These are phyloP conservation scores for Thecamonas trahens DNA, from an alignment of 78 protist genomes.

Conservation along the genomic window DNA sequence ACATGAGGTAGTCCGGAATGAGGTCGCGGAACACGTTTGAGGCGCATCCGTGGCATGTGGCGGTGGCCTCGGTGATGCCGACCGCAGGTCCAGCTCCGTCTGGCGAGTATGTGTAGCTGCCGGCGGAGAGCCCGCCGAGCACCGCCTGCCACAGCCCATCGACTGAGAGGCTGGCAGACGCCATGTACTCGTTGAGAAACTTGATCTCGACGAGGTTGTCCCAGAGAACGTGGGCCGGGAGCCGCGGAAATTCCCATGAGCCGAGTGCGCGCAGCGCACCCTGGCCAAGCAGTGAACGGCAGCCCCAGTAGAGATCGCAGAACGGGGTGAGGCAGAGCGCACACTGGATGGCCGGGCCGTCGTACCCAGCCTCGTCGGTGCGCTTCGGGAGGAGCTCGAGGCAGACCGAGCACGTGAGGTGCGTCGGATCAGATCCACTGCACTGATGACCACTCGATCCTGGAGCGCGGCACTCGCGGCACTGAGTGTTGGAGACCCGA, in stretches of 20 bases:
- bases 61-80: background rate
- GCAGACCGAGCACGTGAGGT: slow-evolving; percentile 7
- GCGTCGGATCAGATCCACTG: slow-evolving; percentile 4
- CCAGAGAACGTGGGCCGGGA: slow-evolving; percentile 15
- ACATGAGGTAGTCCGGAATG: slow-evolving; percentile 17
- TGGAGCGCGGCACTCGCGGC: slow-evolving; percentile 21
- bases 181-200: slow-evolving; percentile 16
- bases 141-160: slow-evolving; percentile 8
- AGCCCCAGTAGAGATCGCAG: slow-evolving; percentile 16
- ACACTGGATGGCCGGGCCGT: slow-evolving; percentile 11
- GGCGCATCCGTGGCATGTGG: slow-evolving; percentile 21
- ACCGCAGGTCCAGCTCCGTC: background rate
- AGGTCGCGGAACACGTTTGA: slow-evolving; percentile 9
- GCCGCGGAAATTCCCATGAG: background rate
- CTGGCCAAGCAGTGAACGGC: background rate
- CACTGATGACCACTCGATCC: slow-evolving; percentile 21
- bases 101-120: background rate
- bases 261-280: background rate
- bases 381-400: slow-evolving; percentile 6
- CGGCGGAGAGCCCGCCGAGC: background rate
- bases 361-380: background rate
- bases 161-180: background rate
- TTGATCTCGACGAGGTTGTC: slow-evolving; percentile 39
- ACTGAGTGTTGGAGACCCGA: background rate
- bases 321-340: slow-evolving; percentile 14